phyloP scores from a whole-genome alignment of 2,329 filamentous ascomycete species.

The Huntiella bhutanensis region DNA sequence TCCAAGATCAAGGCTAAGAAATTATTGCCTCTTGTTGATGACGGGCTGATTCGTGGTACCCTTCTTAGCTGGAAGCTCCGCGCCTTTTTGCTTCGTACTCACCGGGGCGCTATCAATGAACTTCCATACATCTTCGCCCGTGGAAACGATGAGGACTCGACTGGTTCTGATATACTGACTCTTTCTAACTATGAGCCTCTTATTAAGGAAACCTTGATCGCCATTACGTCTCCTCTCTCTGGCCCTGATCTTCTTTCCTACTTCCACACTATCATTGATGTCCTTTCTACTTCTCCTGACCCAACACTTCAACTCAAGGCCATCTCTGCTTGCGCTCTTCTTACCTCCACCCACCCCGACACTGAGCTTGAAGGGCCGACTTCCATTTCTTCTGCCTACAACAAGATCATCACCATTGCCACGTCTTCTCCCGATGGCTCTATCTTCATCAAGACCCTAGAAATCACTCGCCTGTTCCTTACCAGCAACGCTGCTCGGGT shows the following conservation, averaged over 20 bases:
- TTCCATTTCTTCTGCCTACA: conserved; percentile 24
- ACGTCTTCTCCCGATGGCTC: conserved; percentile 7
- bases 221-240: conserved; percentile 19
- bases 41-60: conserved; percentile 20
- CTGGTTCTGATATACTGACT: conserved; percentile 3
- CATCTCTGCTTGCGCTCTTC: conserved; percentile 22
- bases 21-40: conserved; percentile 19
- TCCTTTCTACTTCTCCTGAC: conserved; percentile 17
- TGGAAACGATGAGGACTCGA: not conserved
- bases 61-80: conserved; percentile 27
- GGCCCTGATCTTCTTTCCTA: conserved; percentile 20
- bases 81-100: conserved; percentile 21
- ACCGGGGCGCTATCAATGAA: conserved; percentile 6
- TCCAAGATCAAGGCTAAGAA: conserved; percentile 16
- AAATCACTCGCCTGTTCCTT: conserved; percentile 26
- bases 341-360: not conserved
- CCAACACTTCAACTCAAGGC: conserved; percentile 25
- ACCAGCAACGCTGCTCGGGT: conserved; percentile 31
- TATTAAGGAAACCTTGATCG: conserved; percentile 17
- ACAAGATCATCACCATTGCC: conserved; percentile 17
- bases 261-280: conserved; percentile 20
- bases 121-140: not conserved
- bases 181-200: conserved; percentile 15
- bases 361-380: conserved; percentile 16
- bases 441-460: conserved; percentile 22